A percentile compares a stretch with the other conserved stretches of the same genome.
Evolutionary conservation across 306 rosid genomes (phyloP).

Genomic region (Quercus agrifolia): DNA sequence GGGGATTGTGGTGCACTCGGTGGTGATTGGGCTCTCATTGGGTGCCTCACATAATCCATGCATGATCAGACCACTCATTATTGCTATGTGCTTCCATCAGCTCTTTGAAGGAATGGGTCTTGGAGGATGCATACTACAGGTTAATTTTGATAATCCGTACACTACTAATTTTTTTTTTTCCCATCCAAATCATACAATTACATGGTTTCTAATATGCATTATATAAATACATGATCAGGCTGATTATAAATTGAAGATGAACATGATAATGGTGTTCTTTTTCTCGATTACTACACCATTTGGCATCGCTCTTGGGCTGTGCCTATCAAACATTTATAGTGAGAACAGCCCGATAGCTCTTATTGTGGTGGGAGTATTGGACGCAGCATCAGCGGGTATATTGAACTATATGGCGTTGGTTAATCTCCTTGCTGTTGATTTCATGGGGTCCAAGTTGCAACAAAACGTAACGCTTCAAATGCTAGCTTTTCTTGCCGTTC

Average conservation of each 20-base stretch:
- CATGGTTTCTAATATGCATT: too few species aligned
- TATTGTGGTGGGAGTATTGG: slow-evolving; percentile 56
- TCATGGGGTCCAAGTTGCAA: slow-evolving; percentile 58
- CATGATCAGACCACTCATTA: slow-evolving; percentile 63
- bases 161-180: too few species aligned
- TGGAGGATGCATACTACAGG: slow-evolving; percentile 76
- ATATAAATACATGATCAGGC: slow-evolving; percentile 25
- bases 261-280: slow-evolving; percentile 45
- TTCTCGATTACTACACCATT: slow-evolving; percentile 69
- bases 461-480: slow-evolving; percentile 40
- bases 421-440: slow-evolving; percentile 53
- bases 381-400: slow-evolving; percentile 66
- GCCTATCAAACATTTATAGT: slow-evolving; percentile 46
- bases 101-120: slow-evolving; percentile 73
- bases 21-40: slow-evolving; percentile 73
- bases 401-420: slow-evolving; percentile 67
- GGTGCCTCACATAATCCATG: slow-evolving; percentile 70
- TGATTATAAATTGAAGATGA: slow-evolving; percentile 48
- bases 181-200: too few species aligned
- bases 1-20: slow-evolving; percentile 75
- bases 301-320: slow-evolving; percentile 59
- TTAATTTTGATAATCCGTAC: neutral
- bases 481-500: slow-evolving; percentile 42
- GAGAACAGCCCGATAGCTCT: slow-evolving; percentile 48
- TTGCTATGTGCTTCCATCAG: slow-evolving; percentile 81